Base-by-base conservation (phyloP, 495 filamentous ascomycete genomes). In the Podospora comata region DNA sequence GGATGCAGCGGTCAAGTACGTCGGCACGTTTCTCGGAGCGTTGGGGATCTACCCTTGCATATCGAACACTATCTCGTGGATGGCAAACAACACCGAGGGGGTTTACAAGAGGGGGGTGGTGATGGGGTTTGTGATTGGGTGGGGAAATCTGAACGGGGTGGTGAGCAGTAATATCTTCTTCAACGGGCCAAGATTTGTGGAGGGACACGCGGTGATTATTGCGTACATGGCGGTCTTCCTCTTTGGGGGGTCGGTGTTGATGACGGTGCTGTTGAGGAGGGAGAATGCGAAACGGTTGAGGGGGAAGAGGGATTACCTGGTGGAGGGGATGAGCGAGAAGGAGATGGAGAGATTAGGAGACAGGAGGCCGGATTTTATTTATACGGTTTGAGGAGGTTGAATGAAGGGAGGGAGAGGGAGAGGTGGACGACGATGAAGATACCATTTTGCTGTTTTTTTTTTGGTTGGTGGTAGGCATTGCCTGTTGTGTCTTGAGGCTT, bases 21-120 rank as follows among this genome's bases (percentile, higher is more conserved):
- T 89, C 0, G 94, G 90, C 9, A 90, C 87, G 0, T 98, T 96
- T 79, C 82, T 98, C 1, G 92, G 89, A 6, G 94, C 94, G 0
- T 78, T 94, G 64, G 94, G 94, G 0, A 97, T 97, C 71, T 98
- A 97, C 73, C 94, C 94, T 0, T 90, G 87, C 76, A 92, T 97
- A 70, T 78, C 94, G n/a, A 96, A 97, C 74, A 96, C 93, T 0
- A 92, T 98, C 68, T 87, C 88, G 27, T 98, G 94, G 94, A 79
- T 89, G 19, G 87, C 87, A 60, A 98, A 98, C 79, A 98, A 98
- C 70, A 87, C 87, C 27, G 94, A 97, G 79, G 94, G 94, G 20
- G 90, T 93, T 4, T 96, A 96, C 79, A 97, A 97, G 82, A 86
- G 94, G 26, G 94, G 94, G 23, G 88, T 97, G 2, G 90, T 91